A percentile compares a stretch with the other conserved stretches of the same genome.
These are phyloP conservation scores for Metschnikowia reukaufii DNA, from an alignment of 805 yeast genomes.

Conservation along the genomic window DNA sequence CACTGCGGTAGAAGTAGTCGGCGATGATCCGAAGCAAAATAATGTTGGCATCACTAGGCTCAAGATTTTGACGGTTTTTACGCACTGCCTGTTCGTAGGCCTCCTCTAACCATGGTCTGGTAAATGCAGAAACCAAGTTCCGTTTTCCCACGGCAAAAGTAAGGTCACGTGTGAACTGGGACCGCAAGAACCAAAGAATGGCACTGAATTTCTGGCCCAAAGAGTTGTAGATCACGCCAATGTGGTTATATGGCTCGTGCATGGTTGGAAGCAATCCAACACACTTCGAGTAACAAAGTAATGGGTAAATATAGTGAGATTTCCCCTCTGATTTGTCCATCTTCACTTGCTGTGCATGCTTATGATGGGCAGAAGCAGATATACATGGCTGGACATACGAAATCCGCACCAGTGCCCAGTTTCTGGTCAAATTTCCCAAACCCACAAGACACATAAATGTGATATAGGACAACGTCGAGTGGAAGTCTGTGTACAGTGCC, in stretches of 20 bases:
- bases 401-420: slow-evolving; percentile 11
- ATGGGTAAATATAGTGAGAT: slow-evolving; percentile 28
- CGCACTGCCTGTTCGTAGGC: slow-evolving; percentile 15
- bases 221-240: slow-evolving; percentile 47
- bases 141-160: slow-evolving; percentile 46
- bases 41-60: slow-evolving; percentile 19
- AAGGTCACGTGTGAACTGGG: slow-evolving; percentile 53
- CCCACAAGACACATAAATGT: slow-evolving; percentile 20
- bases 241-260: slow-evolving; percentile 64
- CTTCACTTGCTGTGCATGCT: slow-evolving; percentile 7
- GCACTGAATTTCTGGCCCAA: slow-evolving; percentile 48
- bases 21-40: slow-evolving; percentile 40
- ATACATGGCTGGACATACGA: slow-evolving; percentile 18
- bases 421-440: slow-evolving; percentile 19
- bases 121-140: slow-evolving; percentile 43
- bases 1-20: slow-evolving; percentile 43
- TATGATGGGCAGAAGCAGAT: slow-evolving; percentile 15
- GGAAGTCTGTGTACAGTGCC: slow-evolving; percentile 9
- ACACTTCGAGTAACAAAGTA: slow-evolving; percentile 48
- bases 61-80: slow-evolving; percentile 3
- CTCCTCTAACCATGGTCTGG: slow-evolving; percentile 35
- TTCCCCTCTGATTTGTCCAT: slow-evolving; percentile 38
- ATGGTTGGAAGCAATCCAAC: slow-evolving; percentile 61
- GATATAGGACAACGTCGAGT: slow-evolving; percentile 15
- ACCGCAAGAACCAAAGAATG: slow-evolving; percentile 54